phyloP scores from a whole-genome alignment of 805 yeast genomes.

The Kluyveromyces siamensis region DNA sequence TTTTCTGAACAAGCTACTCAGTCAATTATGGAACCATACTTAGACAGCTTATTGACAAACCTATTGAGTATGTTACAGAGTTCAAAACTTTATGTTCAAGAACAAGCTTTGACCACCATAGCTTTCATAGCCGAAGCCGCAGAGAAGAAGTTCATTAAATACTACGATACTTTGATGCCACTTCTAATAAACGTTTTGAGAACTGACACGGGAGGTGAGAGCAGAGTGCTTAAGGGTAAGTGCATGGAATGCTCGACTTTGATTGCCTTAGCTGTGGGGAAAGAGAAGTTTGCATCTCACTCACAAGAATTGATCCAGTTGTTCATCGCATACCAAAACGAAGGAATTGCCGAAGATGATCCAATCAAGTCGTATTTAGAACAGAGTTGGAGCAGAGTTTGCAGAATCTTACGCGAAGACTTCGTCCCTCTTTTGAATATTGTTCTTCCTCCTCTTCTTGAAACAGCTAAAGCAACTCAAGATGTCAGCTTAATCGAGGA shows the following conservation, averaged over 20 bases:
- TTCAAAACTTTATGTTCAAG: conserved; percentile 90
- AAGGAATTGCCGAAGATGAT: conserved; percentile 58
- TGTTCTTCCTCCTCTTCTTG: conserved; percentile 83
- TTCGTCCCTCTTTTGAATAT: conserved; percentile 75
- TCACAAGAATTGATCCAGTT: conserved; percentile 64
- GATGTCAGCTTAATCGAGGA: conserved; percentile 81
- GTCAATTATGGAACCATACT: conserved; percentile 83
- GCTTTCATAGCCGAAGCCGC: conserved; percentile 98
- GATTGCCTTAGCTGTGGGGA: conserved; percentile 92
- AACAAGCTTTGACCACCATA: conserved; percentile 92
- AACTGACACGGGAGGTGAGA: conserved; percentile 70
- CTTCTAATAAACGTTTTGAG: conserved; percentile 67
- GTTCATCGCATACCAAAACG: conserved; percentile 62
- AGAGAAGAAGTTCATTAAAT: conserved; percentile 75
- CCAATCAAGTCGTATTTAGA: conserved; percentile 81
- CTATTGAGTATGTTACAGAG: conserved; percentile 69
- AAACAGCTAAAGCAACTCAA: conserved; percentile 81
- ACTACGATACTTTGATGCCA: conserved; percentile 93
- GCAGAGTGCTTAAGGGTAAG: conserved; percentile 76
- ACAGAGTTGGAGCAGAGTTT: conserved; percentile 94
- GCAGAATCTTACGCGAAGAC: conserved; percentile 75
- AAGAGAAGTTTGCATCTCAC: conserved; percentile 73
- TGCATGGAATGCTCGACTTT: conserved; percentile 93
- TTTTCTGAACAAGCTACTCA: conserved; percentile 87
- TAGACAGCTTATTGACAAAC: conserved; percentile 70